phyloP scores from a whole-genome alignment of 108 stramenopile genomes.

The Skeletonema potamos region DNA sequence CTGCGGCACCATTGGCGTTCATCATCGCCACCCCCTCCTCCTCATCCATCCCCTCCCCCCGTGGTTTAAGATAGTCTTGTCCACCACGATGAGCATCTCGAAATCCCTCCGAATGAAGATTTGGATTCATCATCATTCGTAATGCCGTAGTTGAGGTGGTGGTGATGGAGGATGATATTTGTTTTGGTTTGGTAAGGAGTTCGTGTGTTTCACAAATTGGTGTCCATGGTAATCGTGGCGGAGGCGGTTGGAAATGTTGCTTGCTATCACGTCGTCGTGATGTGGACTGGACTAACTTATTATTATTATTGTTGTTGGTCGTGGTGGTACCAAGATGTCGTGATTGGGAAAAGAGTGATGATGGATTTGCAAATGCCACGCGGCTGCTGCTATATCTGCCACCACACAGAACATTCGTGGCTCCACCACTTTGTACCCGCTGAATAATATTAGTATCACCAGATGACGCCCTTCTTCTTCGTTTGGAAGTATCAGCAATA shows the following conservation, averaged over 20 bases:
- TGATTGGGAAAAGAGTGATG: background rate
- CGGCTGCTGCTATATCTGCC: background rate
- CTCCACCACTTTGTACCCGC: too few species aligned
- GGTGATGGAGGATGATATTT: background rate
- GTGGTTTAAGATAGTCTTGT: slow-evolving; percentile 25
- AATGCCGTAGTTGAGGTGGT: background rate
- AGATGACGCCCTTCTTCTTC: background rate
- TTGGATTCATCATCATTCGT: background rate
- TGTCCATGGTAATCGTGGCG: slow-evolving; percentile 25
- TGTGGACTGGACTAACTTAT: background rate
- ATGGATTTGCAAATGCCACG: background rate
- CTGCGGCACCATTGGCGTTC: background rate
- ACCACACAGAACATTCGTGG: too few species aligned
- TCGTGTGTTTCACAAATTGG: slow-evolving; percentile 25
- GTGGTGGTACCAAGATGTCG: background rate
- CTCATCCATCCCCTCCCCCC: background rate
- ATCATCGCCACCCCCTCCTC: background rate
- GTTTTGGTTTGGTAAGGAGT: background rate
- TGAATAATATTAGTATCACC: background rate
- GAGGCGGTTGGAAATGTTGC: background rate
- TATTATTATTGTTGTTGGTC: background rate
- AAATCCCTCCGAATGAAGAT: slow-evolving; percentile 32
- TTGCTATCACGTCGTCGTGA: background rate
- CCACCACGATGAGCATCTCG: slow-evolving; percentile 39
- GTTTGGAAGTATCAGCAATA: slow-evolving; percentile 2